Percentiles rank a stretch among this genome's conserved stretches.
phyloP scores from a whole-genome alignment of 2,329 filamentous ascomycete genomes.

The Hypoxylon sp. region DNA sequence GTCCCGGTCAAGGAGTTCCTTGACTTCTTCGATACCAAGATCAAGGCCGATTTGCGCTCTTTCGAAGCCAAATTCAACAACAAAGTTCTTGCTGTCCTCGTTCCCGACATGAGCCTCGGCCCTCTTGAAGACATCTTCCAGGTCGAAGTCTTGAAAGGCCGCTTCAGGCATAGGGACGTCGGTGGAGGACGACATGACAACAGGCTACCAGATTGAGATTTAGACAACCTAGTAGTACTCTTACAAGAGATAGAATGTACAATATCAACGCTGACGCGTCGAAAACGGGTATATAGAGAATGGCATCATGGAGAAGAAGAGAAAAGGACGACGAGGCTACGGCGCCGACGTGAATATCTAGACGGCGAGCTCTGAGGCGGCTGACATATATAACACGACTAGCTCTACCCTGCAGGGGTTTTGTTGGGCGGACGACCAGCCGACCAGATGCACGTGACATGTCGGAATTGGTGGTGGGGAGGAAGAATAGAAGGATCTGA shows the following conservation, averaged over 20 bases:
- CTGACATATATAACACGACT: slow-evolving; percentile 11
- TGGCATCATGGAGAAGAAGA: slow-evolving; percentile 6
- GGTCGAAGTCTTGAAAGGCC: slow-evolving; percentile 62
- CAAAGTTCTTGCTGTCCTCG: slow-evolving; percentile 62
- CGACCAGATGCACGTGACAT: slow-evolving; percentile 20
- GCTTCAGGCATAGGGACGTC: slow-evolving; percentile 2
- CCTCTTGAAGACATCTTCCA: slow-evolving; percentile 53
- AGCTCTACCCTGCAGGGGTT: slow-evolving; percentile 15
- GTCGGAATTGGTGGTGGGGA: slow-evolving; percentile 6
- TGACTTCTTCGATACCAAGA: slow-evolving; percentile 54
- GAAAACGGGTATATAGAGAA: slow-evolving; percentile 5
- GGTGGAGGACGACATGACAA: slow-evolving; percentile 13
- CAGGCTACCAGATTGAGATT: slow-evolving; percentile 4
- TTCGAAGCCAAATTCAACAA: slow-evolving; percentile 68
- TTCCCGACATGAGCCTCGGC: slow-evolving; percentile 53
- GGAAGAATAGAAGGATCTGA: background rate
- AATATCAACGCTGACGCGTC: background rate
- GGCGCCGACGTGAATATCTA: background rate
- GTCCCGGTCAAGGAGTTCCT: slow-evolving; percentile 47
- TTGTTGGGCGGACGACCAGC: slow-evolving; percentile 22
- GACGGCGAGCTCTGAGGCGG: slow-evolving; percentile 10
- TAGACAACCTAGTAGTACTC: background rate
- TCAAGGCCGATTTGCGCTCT: slow-evolving; percentile 64
- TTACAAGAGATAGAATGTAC: background rate
- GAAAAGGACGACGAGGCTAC: slow-evolving; percentile 11